Evolutionary conservation across 1,284 basidiomycete genomes (phyloP).

Genomic region (Pisolithus thermaeus): DNA sequence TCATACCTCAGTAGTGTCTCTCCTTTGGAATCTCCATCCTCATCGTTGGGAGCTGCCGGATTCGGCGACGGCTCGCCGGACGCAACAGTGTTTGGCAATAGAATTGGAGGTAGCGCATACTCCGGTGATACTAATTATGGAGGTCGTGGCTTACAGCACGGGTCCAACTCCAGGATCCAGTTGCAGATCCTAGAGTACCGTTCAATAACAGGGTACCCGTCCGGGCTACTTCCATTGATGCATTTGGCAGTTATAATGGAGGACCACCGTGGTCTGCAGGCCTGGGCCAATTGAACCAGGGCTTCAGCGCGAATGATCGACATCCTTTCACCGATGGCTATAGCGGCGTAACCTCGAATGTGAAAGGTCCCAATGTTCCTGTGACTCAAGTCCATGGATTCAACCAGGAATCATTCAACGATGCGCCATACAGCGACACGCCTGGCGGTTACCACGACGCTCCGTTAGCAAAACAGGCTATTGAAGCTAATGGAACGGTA

Average conservation of each 20-base stretch:
- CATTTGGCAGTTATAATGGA: constrained; percentile 35
- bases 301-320: constrained; percentile 20
- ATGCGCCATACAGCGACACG: constrained; percentile 19
- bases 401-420: constrained; percentile 23
- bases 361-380: constrained; percentile 15
- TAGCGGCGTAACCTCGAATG: constrained; percentile 14
- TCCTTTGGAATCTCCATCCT: constrained; percentile 61
- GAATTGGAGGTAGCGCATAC: constrained; percentile 35
- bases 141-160: constrained; percentile 29
- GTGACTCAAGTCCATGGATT: constrained; percentile 18
- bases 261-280: constrained; percentile 37
- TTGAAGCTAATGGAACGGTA: constrained; percentile 20
- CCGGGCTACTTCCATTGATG: constrained; percentile 37
- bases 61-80: constrained; percentile 65
- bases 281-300: constrained; percentile 15
- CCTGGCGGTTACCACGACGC: constrained; percentile 17
- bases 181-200: constrained; percentile 29
- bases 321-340: constrained; percentile 24
- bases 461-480: constrained; percentile 15
- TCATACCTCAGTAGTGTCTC: constrained; percentile 49
- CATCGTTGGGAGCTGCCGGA: constrained; percentile 57
- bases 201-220: constrained; percentile 31
- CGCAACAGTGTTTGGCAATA: constrained; percentile 48
- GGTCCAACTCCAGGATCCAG: constrained; percentile 30
- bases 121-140: constrained; percentile 32